Evolutionary conservation across 345 rosid genomes (phyloP).

Genomic region (Anacardium occidentale): DNA sequence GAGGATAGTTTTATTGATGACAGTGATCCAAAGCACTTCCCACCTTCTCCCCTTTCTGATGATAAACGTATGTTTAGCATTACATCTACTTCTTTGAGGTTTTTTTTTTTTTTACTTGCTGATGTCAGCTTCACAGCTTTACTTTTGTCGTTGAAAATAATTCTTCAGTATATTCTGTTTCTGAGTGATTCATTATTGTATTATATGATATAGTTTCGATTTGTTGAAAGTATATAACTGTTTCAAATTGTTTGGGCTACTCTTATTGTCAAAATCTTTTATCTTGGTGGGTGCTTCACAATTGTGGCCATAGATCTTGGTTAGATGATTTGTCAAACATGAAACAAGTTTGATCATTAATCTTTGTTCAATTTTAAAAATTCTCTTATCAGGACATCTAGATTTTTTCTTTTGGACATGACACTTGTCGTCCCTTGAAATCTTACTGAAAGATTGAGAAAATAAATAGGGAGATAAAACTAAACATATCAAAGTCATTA

Average conservation of each 20-base stretch:
- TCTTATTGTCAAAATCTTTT: neutral
- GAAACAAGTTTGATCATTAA: neutral
- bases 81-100: neutral
- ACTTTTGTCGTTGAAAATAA: neutral
- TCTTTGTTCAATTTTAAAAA: neutral
- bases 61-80: constrained; percentile 38
- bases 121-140: constrained; percentile 2
- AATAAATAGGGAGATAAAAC: too few relatives aligned
- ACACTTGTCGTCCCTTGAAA: too few relatives aligned
- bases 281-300: neutral
- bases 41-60: constrained; percentile 35
- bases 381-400: too few relatives aligned
- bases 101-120: neutral
- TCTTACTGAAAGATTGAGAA: too few relatives aligned
- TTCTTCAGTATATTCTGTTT: neutral
- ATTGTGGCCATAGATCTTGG: neutral
- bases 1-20: constrained; percentile 77
- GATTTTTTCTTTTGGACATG: too few relatives aligned
- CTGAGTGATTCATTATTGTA: neutral
- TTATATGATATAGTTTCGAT: neutral
- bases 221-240: too few relatives aligned
- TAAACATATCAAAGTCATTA: neutral
- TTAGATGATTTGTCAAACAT: neutral
- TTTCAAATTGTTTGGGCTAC: neutral
- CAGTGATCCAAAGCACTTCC: constrained; percentile 28